phyloP scores from a whole-genome alignment of 805 yeast genomes.

The Teunomyces atbi region DNA sequence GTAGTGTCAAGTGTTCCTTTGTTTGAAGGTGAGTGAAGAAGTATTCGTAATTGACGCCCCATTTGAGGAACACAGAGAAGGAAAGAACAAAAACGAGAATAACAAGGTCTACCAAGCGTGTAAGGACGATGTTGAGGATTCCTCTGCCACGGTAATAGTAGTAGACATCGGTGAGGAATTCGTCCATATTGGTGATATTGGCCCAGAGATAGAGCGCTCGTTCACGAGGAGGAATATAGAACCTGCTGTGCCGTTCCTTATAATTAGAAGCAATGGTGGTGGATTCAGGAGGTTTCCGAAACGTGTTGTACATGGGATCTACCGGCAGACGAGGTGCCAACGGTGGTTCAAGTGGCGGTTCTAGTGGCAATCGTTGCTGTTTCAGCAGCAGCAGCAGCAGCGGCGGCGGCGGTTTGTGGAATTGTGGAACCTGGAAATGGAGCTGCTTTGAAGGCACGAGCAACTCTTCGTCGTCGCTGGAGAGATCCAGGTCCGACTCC shows the following conservation, averaged over 20 bases:
- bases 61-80: constrained; percentile 73
- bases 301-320: constrained; percentile 13
- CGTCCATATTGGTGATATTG: constrained; percentile 87
- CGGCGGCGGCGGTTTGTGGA: constrained; percentile 9
- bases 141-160: constrained; percentile 86
- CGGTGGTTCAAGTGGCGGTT: constrained; percentile 7
- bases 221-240: constrained; percentile 50
- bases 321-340: constrained; percentile 2
- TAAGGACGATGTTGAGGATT: constrained; percentile 67
- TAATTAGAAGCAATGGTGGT: constrained; percentile 3
- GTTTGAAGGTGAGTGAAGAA: constrained; percentile 26
- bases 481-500: constrained; percentile 5
- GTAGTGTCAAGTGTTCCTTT: constrained; percentile 25
- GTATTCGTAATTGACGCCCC: constrained; percentile 67
- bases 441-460: constrained; percentile 8
- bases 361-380: no score
- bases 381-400: no score
- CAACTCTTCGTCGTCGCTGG: constrained; percentile 1
- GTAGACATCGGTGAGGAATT: constrained; percentile 79
- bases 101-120: constrained; percentile 62
- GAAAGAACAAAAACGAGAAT: constrained; percentile 78
- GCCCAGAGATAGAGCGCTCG: constrained; percentile 96
- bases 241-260: constrained; percentile 4
- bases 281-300: constrained; percentile 2
- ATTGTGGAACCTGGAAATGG: constrained; percentile 13